Evolutionary conservation across 208 protist species (phyloP).

Genomic region (Crithidia thermophila): DNA sequence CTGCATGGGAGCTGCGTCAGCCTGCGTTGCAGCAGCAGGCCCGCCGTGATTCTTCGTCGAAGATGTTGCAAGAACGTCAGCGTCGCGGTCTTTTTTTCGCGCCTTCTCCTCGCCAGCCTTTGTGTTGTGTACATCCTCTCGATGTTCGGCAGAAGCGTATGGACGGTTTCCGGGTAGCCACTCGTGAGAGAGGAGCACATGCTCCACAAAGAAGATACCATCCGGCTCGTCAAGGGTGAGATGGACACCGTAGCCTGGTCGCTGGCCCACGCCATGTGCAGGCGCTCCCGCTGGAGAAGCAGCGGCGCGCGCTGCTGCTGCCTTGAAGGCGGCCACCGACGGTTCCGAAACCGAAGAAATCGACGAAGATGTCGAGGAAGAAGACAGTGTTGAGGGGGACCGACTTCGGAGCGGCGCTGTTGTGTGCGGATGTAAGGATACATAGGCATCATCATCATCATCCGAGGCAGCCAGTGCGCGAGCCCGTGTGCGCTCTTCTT

Average conservation of each 20-base stretch:
- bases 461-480: too few relatives aligned
- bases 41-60: too few relatives aligned
- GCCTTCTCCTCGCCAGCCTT: too few relatives aligned
- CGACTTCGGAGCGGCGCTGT: too few relatives aligned
- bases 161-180: background rate
- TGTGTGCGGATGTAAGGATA: too few relatives aligned
- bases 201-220: constrained; percentile 34
- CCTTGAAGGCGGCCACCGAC: constrained; percentile 20
- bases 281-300: background rate
- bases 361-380: constrained; percentile 16
- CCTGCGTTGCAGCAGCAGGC: background rate
- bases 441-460: too few relatives aligned
- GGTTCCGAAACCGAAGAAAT: constrained; percentile 13
- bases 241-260: constrained; percentile 20
- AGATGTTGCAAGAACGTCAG: background rate
- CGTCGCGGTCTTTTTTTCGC: background rate
- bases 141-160: background rate
- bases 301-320: background rate
- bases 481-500: too few relatives aligned
- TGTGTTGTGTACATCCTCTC: too few relatives aligned
- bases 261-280: background rate
- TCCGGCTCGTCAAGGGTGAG: constrained; percentile 13
- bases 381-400: background rate
- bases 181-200: constrained; percentile 18
- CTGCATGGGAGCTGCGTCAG: background rate